Evolutionary conservation across 2,329 filamentous ascomycete species (phyloP).

Genomic region (Hypoxylon sp.): DNA sequence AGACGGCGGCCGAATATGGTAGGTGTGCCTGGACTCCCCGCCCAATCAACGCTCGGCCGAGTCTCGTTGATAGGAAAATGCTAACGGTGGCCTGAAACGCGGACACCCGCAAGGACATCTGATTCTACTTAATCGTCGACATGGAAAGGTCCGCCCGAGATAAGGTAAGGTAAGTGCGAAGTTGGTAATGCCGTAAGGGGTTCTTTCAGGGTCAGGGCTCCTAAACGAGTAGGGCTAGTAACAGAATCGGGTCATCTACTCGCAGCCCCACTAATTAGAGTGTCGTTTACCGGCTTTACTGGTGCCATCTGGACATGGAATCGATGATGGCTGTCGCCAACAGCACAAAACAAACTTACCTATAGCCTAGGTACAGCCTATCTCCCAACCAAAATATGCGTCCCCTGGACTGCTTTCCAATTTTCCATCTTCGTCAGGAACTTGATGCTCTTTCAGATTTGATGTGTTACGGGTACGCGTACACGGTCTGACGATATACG

Average conservation of each 20-base stretch:
- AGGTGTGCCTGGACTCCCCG: conserved; percentile 4
- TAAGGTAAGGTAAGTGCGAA: too few relatives aligned
- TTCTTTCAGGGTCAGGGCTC: conserved; percentile 7
- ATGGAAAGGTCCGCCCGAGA: too few relatives aligned
- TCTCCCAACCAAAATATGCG: too few relatives aligned
- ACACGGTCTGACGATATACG: conserved; percentile 7
- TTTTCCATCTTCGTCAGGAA: conserved; percentile 10
- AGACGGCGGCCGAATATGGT: conserved; percentile 18
- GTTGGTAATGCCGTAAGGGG: too few relatives aligned
- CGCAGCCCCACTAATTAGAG: conserved; percentile 18
- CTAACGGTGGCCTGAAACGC: conserved; percentile 24
- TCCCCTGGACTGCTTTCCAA: conserved; percentile 8
- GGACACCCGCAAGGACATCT: conserved; percentile 12
- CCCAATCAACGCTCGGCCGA: conserved; percentile 24
- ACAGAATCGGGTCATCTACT: conserved; percentile 19
- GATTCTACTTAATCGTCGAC: too few relatives aligned
- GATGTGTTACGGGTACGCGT: conserved; percentile 14
- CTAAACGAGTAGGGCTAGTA: not conserved
- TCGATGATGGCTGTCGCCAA: not conserved
- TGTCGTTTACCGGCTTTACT: not conserved
- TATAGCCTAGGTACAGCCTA: too few relatives aligned
- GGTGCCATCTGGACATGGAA: not conserved
- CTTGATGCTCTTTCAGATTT: not conserved
- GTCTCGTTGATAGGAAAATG: conserved; percentile 13
- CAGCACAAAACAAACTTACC: not conserved